Evolutionary conservation across 1,139 yeast genomes (phyloP).

Genomic region (Blastobotrys petasosporus): DNA sequence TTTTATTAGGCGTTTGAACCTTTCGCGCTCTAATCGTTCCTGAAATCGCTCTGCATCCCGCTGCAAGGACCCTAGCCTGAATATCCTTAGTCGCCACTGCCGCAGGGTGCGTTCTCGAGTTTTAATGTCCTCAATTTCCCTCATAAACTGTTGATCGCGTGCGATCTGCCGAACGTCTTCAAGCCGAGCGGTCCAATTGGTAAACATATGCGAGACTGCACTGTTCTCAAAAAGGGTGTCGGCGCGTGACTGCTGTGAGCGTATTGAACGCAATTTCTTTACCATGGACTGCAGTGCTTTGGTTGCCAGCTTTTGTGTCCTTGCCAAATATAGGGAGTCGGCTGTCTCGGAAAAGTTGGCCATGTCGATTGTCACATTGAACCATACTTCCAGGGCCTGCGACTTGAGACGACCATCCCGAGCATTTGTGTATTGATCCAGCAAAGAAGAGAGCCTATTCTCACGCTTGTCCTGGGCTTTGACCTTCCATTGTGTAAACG

Average conservation of each 20-base stretch:
- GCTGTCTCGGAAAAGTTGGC: constrained; percentile 2
- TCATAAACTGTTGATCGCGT: constrained; percentile 16
- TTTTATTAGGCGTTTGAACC: constrained; percentile 22
- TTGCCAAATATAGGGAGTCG: background rate
- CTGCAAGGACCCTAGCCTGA: constrained; percentile 20
- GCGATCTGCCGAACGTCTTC: constrained; percentile 3
- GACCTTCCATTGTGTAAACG: constrained; percentile 3
- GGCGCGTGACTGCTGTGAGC: constrained; percentile 3
- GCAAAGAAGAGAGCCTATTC: constrained; percentile 5
- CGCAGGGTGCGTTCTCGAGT: constrained; percentile 19
- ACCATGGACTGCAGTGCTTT: background rate
- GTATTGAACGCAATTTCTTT: background rate
- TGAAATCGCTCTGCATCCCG: constrained; percentile 24
- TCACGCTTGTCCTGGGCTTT: constrained; percentile 4
- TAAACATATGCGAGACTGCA: constrained; percentile 3
- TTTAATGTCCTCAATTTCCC: constrained; percentile 12
- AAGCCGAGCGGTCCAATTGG: constrained; percentile 10
- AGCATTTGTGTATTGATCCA: background rate
- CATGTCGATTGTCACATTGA: constrained; percentile 1
- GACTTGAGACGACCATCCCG: background rate
- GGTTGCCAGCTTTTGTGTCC: background rate
- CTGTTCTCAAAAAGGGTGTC: constrained; percentile 8
- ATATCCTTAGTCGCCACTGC: constrained; percentile 24
- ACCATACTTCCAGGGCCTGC: constrained; percentile 4
- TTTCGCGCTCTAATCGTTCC: constrained; percentile 16